Evolutionary conservation across 805 yeast genomes (phyloP), one percentile per base, ranked within the genome.

Genomic region (Starmerella stigmatis): DNA sequence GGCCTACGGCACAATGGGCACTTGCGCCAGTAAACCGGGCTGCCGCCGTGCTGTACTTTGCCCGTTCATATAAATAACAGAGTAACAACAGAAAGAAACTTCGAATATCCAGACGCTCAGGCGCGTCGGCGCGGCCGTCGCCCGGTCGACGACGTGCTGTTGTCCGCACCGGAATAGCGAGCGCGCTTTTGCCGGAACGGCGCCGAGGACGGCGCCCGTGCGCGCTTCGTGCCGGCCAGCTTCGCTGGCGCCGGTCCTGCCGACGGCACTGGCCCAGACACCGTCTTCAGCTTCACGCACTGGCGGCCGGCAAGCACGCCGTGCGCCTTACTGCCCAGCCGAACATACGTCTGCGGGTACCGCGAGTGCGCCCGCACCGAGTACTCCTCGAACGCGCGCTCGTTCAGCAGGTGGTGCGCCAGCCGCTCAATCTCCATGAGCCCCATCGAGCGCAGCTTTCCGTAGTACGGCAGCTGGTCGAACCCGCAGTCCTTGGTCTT

Each of bases 301-400:
- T 37, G 29, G 8, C 38, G 29, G 11, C 73, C 74, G 9, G 56
- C 54, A 41, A 80, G 55, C 1, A 86, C 67, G 1, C 57, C 57
- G 13, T 62, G 57, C 0, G 86, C 77, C n/a, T 70, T 64, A 1
- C 69, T 66, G 0, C 94, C 94, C 1, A 70, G 53, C 50, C 69
- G 70, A 5, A 88, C 73, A 57, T 89, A 89, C 43, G 82, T 81
- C 2, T 81, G 67, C 0, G 94, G 82, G 66, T 80, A 88, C 0
- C 95, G 94, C n/a, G 76, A 73, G 17, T 73, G 76, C 54, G 78
- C 83, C 70, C 78, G 75, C 5, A 79, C 67, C 2, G 86, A 74
- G 56, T 78, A 81, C 32, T 88, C 96, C 47, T 70, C 71, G 28
- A 92, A 61, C 12, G 78, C 71, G 20, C 75, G 74, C 46, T 77